These are phyloP conservation scores for Mallotus nudiflorus DNA, from an alignment of 345 rosid species.

Conservation along the genomic window DNA sequence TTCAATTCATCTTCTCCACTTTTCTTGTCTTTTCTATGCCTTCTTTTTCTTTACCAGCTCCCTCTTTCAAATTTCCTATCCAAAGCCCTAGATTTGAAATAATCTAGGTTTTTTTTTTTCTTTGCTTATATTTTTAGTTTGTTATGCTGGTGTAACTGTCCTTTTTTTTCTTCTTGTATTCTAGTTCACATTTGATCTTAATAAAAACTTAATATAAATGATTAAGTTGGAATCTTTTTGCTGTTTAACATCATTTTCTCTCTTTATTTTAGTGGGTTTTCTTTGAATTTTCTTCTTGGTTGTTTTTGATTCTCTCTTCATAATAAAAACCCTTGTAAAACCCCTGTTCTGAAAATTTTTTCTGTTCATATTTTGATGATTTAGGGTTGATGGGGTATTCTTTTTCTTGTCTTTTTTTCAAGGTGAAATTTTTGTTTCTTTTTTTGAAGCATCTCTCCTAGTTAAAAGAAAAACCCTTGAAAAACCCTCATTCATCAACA, in stretches of 20 bases:
- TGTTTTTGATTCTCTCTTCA: conserved; percentile 3
- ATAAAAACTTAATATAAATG: background rate
- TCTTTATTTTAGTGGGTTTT: conserved; percentile 3
- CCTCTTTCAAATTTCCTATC: conserved; percentile 16
- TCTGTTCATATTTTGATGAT: background rate
- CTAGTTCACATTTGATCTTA: conserved; percentile 7
- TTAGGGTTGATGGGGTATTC: background rate
- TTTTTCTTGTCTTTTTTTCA: background rate
- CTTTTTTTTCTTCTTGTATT: conserved; percentile 4
- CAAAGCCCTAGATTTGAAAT: conserved; percentile 26
- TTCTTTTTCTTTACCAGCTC: conserved; percentile 17
- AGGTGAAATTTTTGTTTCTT: background rate
- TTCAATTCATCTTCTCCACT: conserved; percentile 9
- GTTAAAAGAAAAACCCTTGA: conserved; percentile 15
- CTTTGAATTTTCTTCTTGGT: conserved; percentile 3
- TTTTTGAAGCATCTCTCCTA: background rate
- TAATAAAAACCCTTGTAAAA: conserved; percentile 6
- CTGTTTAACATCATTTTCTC: conserved; percentile 9
- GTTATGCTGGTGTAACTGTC: background rate
- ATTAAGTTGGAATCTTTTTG: background rate
- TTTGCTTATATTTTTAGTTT: background rate
- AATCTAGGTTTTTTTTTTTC: conserved; percentile 28
- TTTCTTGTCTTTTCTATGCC: conserved; percentile 23
- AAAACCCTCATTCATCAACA: conserved; percentile 16
- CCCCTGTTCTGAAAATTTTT: background rate